Percentiles rank a stretch among this genome's conserved stretches.
phyloP scores from a whole-genome alignment of 2,329 filamentous ascomycete species.

The Madurella fahalii region DNA sequence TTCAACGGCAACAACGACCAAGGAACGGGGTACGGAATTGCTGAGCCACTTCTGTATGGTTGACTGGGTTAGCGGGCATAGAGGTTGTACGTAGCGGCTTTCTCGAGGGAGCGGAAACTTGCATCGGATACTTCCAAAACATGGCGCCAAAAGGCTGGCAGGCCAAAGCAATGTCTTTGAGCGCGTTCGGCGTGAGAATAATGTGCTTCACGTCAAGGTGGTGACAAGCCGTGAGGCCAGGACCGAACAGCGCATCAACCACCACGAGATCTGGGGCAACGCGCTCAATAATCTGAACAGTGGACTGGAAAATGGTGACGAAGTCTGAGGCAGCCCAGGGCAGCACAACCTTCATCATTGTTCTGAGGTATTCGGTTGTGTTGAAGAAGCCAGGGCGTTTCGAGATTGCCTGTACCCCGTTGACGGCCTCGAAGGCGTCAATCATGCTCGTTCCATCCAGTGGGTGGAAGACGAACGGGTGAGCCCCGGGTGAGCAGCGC shows the following conservation, averaged over 20 bases:
- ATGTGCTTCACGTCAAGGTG: constrained; percentile 31
- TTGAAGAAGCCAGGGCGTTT: constrained; percentile 24
- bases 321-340: constrained; percentile 40
- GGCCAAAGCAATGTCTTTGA: constrained; percentile 38
- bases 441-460: constrained; percentile 22
- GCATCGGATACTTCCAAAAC: constrained; percentile 39
- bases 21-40: no score
- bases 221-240: constrained; percentile 41
- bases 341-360: constrained; percentile 25
- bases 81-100: no score
- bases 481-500: constrained; percentile 19
- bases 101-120: constrained; percentile 19
- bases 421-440: not conserved
- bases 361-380: constrained; percentile 29
- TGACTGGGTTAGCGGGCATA: no score
- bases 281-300: constrained; percentile 35
- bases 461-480: constrained; percentile 27
- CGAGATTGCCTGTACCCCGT: not conserved
- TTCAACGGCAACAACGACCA: no score
- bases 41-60: no score
- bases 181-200: constrained; percentile 42
- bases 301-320: constrained; percentile 36
- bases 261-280: constrained; percentile 39
- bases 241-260: constrained; percentile 41
- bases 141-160: constrained; percentile 35